phyloP scores from a whole-genome alignment of 2,329 filamentous ascomycete species.

The Lizonia empirigonia region DNA sequence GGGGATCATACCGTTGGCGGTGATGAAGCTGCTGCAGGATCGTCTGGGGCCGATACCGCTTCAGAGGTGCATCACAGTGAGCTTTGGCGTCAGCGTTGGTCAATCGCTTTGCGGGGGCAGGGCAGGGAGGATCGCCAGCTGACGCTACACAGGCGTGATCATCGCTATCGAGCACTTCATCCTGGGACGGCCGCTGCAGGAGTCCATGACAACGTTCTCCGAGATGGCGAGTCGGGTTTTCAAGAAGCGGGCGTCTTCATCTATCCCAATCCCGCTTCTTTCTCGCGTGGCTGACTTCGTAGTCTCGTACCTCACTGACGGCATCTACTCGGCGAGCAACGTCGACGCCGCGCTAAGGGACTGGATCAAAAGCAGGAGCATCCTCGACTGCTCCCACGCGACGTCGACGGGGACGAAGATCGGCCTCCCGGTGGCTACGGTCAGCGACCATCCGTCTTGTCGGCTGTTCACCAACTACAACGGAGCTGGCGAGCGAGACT shows the following conservation, averaged over 20 bases:
- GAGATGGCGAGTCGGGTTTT: no score
- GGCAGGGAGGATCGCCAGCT: background rate
- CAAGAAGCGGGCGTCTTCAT: no score
- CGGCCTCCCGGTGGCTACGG: constrained; percentile 18
- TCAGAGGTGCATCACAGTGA: background rate
- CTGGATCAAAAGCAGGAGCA: background rate
- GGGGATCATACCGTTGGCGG: background rate
- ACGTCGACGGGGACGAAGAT: constrained; percentile 17
- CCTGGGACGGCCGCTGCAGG: no score
- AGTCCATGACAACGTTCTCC: no score
- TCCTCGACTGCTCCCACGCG: constrained; percentile 18
- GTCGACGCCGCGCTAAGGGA: no score
- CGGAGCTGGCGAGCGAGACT: constrained; percentile 12
- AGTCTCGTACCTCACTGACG: no score
- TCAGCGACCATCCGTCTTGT: constrained; percentile 14
- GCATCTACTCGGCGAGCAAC: no score
- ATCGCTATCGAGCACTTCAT: no score
- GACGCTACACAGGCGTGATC: background rate
- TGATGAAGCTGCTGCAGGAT: background rate
- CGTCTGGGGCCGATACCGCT: background rate
- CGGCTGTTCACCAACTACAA: constrained; percentile 28
- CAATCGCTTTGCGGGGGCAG: no score
- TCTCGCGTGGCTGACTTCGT: no score
- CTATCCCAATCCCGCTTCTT: no score
- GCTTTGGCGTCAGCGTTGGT: no score